Evolutionary conservation across 768 basidiomycete genomes (phyloP), one percentile per base, ranked within the genome.

Genomic region (Coprinellus aureogranulatus): DNA sequence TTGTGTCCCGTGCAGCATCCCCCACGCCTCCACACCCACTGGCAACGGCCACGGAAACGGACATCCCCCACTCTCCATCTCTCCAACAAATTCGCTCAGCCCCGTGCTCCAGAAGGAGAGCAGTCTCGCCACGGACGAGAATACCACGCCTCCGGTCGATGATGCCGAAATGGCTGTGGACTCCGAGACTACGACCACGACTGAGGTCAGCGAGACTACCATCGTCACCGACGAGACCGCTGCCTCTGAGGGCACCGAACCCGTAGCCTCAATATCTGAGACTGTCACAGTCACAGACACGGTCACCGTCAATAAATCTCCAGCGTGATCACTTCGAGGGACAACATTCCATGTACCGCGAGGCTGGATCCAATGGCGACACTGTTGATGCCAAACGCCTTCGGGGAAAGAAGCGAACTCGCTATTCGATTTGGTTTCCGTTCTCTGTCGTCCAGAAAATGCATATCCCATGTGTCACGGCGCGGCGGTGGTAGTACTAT

Each of bases 21-120:
- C 93, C 11, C 93, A 96, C 74, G 92, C 92, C 47, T 89, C 90
- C 23, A 87, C 86, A 31, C 86, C 41, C 14, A 44, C 90, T 8
- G 67, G 69, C 48, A 74, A 73, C 55, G 72, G 70, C 11, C 81
- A 83, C 52, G 73, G 69, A 25, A 75, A 75, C 49, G 79, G 80
- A 44, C 81, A 85, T 61, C 81, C 83, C 53, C 73, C 78, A 44
- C 76, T 90, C 42, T 89, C 88, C 26, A 77, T 87, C 58, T 91
- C 89, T 18, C 89, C 89, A n/a, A 89, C 86, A 25, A 88, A 85
- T 61, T 79, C 82, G 8, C 80, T 80, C 41, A 86, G 82, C 64
- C 82, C 87, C 1, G 77, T 84, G 54, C 80, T 76, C 41, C 41
- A 44, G 67, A 88, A 87, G 68, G 89, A 92, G 66, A 82, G 81